phyloP scores from a whole-genome alignment of 306 rosid species.

The Mimosa pudica region DNA sequence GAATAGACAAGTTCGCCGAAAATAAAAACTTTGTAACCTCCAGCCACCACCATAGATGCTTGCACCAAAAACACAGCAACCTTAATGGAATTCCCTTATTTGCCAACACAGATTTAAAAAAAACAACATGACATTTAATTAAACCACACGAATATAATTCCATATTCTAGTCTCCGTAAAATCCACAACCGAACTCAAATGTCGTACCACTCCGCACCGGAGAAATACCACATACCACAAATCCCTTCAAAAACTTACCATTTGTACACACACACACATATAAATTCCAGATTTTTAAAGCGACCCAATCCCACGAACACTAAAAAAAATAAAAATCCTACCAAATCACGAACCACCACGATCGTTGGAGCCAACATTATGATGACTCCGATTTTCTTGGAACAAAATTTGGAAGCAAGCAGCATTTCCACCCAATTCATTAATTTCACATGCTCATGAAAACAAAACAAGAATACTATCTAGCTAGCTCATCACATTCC shows the following conservation, averaged over 20 bases:
- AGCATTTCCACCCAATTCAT: background rate
- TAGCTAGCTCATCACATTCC: constrained; percentile 14
- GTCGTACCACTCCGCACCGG: constrained; percentile 7
- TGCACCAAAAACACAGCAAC: background rate
- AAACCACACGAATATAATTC: background rate
- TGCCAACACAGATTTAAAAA: background rate
- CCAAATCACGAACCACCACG: background rate
- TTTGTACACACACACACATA: background rate
- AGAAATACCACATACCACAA: background rate
- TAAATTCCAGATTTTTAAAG: background rate
- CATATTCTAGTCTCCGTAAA: background rate
- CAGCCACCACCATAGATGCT: constrained; percentile 2
- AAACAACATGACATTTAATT: background rate
- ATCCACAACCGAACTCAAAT: background rate
- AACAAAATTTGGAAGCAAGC: constrained; percentile 29
- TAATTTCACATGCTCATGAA: background rate
- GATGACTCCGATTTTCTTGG: constrained; percentile 54
- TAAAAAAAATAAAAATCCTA: background rate
- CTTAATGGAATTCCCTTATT: background rate
- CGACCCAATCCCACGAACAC: background rate
- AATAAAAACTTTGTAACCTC: background rate
- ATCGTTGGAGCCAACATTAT: constrained; percentile 16
- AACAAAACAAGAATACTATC: background rate
- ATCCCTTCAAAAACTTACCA: background rate
- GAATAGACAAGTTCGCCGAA: background rate